Percentiles rank a stretch among this genome's conserved stretches.
Evolutionary conservation across 2,329 filamentous ascomycete species (phyloP).

Genomic region (Verticillium albo-atrum): DNA sequence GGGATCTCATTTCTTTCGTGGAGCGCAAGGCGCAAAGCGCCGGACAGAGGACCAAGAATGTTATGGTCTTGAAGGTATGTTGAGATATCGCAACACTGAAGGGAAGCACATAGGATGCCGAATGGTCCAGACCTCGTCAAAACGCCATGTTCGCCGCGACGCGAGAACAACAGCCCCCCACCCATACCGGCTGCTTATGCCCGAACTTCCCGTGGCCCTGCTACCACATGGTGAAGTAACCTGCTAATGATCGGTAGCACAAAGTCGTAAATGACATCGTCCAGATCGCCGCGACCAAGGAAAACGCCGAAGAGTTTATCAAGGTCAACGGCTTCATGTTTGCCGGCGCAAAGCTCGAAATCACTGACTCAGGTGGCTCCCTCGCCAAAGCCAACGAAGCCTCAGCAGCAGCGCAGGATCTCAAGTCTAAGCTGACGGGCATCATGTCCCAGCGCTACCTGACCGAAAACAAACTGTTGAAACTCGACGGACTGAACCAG

Average conservation of each 20-base stretch:
- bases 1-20: constrained; percentile 61
- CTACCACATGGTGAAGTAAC: constrained; percentile 31
- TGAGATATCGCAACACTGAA: constrained; percentile 27
- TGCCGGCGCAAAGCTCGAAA: constrained; percentile 58
- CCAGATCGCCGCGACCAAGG: constrained; percentile 61
- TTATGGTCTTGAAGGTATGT: constrained; percentile 78
- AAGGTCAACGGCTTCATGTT: constrained; percentile 67
- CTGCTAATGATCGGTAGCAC: constrained; percentile 70
- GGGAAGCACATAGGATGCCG: constrained; percentile 18
- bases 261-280: constrained; percentile 64
- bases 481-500: constrained; percentile 71
- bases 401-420: constrained; percentile 51
- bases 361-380: constrained; percentile 40
- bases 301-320: constrained; percentile 59
- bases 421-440: constrained; percentile 63
- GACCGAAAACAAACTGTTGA: constrained; percentile 65
- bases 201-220: constrained; percentile 7
- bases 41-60: constrained; percentile 33
- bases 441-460: constrained; percentile 76
- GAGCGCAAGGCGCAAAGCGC: constrained; percentile 64
- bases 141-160: constrained; percentile 10
- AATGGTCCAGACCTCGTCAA: constrained; percentile 30
- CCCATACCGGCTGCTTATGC: constrained; percentile 29
- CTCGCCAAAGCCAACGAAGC: constrained; percentile 41
- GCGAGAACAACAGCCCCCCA: constrained; percentile 30